Base-by-base conservation (phyloP, 139 green algal species). In the Penium margaritaceum region DNA sequence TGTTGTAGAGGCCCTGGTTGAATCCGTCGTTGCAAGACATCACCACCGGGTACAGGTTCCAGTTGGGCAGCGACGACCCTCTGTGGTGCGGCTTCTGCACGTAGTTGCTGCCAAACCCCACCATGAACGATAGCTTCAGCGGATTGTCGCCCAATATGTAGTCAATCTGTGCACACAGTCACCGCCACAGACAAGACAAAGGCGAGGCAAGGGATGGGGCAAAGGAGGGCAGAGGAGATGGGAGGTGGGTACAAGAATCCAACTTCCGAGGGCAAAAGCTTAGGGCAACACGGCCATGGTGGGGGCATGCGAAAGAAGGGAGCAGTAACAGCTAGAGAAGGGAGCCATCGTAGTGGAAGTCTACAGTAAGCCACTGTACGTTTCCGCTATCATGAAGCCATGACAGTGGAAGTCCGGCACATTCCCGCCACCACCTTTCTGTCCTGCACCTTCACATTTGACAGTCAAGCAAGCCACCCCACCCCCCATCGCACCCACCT, bases 61-160 rank as follows among this genome's bases (percentile, higher is more conserved):
- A 51, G 24, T 24, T 29, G 24, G 61, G 61, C 17, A 36, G 5
- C 27, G 70, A 78, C 6, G 70, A 63, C 7, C 62, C 70, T 5
- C 70, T 36, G 36, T 78, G 70, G 63, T 78, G 70, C 21, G 77
- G 63, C 30, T 21, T 12, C 9, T 58, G n/a, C 6, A 63, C 63
- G 34, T 63, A 78, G 6, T 6, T 36, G 17, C 17, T 14, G 19
- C 63, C 21, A 5, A 38, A 76, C 6, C 70, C 70, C n/a, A 78
- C 70, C 70, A 78, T 78, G 30, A 63, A 78, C 5, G 24, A 60
- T 27, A 78, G 61, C 15, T 55, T 54, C 24, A 12, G 35, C 63
- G 70, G 70, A 21, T 78, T 78, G 35, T 51, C 35, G 3, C 70
- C 70, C 4, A 78, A 24, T 5, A 78, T 37, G 55, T 78, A 78